Evolutionary conservation across 1,139 yeast genomes (phyloP), one percentile per base, ranked within the genome.

Genomic region (Geotrichum fermentans): DNA sequence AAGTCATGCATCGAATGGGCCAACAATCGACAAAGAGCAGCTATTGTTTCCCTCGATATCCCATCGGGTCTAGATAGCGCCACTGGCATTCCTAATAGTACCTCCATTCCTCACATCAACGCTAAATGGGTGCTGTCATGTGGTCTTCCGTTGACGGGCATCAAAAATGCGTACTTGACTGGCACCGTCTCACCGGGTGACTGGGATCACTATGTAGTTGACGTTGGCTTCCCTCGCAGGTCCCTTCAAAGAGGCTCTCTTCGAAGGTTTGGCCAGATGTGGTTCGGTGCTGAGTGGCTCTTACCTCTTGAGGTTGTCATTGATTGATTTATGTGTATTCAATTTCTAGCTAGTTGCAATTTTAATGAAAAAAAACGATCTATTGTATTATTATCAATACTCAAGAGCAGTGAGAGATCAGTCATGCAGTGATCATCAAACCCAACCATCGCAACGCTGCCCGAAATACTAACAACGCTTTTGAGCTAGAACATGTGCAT

Each of bases 11-110:
- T 86, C 26, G 67, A 67, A 16, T 89, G 96, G 96, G 78, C 85
- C 54, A 83, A 84, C 56, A 70, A 70, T 44, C 75, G 75, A n/a
- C 55, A 55, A 62, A 69, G 69, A 41, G 69, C 75, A 7, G 75
- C 78, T 43, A 69, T 82, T 13, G 69, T 86, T 71, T 83, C 95
- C 0, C 65, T 89, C 24, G 96, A 88, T 60, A 78, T 86, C 30
- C 94, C 96, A 2, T 77, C 90, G 0, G 96, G 96, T 6, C 72
- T 85, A 38, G 96, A 88, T 61, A 83, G 94, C 7, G 87, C 95
- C 3, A 81, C 94, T 0, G 96, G 96, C 7, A 74, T 81, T 4
- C 54, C 59, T 3, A 36, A 49, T 10, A 42, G 52, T 29, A 49
- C 37, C 40, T 49, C 28, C 52, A 45, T 35, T 18, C 34, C 40